Conservation (phyloP, 1,284 basidiomycete species). For the Mixia osmundae region DNA sequence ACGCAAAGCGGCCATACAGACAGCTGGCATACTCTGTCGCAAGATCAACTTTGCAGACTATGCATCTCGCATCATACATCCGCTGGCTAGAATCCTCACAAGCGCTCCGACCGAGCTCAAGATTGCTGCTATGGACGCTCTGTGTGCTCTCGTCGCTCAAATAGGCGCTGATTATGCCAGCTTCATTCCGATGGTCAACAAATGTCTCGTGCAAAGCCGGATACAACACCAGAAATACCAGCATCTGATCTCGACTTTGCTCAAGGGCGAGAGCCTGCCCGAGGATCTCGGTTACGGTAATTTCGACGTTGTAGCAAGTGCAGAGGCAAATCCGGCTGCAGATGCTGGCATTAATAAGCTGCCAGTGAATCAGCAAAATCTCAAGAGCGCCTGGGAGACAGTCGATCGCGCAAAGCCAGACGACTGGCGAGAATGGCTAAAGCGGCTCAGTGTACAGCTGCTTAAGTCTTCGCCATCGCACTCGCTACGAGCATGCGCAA, state of each 20-base stretch:
- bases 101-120: slow-evolving; percentile 55
- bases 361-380: slow-evolving; percentile 87
- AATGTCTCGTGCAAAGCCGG: slow-evolving; percentile 53
- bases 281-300: slow-evolving; percentile 19
- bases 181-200: slow-evolving; percentile 90
- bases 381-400: slow-evolving; percentile 92
- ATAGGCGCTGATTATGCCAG: slow-evolving; percentile 92
- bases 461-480: slow-evolving; percentile 97
- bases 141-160: slow-evolving; percentile 77
- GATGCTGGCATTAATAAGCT: slow-evolving; percentile 61
- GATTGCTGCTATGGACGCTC: slow-evolving; percentile 70
- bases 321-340: slow-evolving; percentile 25
- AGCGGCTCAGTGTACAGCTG: slow-evolving; percentile 76
- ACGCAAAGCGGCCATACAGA: slow-evolving; percentile 71
- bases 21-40: slow-evolving; percentile 70
- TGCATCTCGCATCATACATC: slow-evolving; percentile 89
- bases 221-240: slow-evolving; percentile 76
- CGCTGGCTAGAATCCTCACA: slow-evolving; percentile 67
- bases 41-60: slow-evolving; percentile 99
- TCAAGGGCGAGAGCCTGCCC: slow-evolving; percentile 77
- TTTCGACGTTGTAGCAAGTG: slow-evolving; percentile 6
- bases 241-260: slow-evolving; percentile 58
- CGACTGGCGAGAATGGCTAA: slow-evolving; percentile 95
- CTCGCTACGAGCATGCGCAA: slow-evolving; percentile 85
- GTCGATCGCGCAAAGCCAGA: slow-evolving; percentile 34